These are phyloP conservation scores for Suaeda aralocaspica DNA, from an alignment of 148 eudicot species.

Conservation along the genomic window DNA sequence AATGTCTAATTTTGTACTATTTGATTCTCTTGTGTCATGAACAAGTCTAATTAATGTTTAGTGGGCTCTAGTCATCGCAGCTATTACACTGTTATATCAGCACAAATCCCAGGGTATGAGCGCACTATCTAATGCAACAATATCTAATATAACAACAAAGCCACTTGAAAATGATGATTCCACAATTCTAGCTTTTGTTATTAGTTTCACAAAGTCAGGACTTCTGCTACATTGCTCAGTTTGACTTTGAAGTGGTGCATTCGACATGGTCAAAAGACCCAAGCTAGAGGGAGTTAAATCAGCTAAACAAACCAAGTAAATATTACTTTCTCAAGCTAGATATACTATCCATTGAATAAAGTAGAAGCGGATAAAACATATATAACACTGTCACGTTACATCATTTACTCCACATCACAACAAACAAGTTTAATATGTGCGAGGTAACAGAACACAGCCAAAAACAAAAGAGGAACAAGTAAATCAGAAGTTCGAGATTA, in stretches of 20 bases:
- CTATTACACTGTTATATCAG: not conserved
- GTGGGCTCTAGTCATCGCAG: not conserved
- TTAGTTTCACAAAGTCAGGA: not conserved
- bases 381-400: not conserved
- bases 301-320: not conserved
- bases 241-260: not conserved
- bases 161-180: not conserved
- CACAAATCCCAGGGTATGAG: no score
- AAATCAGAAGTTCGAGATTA: not conserved
- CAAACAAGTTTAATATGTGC: not conserved
- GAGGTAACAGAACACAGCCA: conserved; percentile 9
- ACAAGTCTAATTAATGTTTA: no score
- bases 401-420: not conserved
- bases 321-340: not conserved
- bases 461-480: no score
- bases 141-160: not conserved
- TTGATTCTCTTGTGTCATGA: not conserved
- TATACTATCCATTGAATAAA: not conserved
- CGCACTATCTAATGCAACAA: not conserved
- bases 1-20: not conserved
- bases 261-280: not conserved
- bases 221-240: not conserved
- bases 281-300: not conserved
- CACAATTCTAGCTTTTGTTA: not conserved
- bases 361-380: not conserved